phyloP scores from a whole-genome alignment of 208 protist species.

The Leishmania major region DNA sequence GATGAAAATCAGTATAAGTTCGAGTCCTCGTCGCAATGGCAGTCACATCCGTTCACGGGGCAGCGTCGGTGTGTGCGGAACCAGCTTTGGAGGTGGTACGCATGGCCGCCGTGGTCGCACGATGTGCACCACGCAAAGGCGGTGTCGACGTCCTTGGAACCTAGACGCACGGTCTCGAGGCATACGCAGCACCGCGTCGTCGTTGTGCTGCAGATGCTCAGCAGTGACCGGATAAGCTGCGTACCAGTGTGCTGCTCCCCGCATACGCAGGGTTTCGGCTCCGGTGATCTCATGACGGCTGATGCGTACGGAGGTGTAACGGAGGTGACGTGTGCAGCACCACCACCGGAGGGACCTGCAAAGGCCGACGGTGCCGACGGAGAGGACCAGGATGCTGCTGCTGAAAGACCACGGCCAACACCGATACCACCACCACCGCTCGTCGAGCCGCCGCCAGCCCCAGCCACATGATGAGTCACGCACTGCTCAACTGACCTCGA shows the following conservation, averaged over 20 bases:
- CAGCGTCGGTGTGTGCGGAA: conserved; percentile 76
- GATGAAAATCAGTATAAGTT: conserved; percentile 36
- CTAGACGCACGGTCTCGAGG: conserved; percentile 36
- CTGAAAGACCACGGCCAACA: background rate
- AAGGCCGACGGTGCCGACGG: background rate
- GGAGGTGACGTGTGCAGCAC: background rate
- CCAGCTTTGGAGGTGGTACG: conserved; percentile 77
- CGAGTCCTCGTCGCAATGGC: conserved; percentile 70
- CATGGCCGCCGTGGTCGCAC: conserved; percentile 86
- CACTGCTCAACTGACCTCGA: conserved; percentile 1
- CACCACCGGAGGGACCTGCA: background rate
- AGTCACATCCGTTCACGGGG: conserved; percentile 71
- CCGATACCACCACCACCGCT: conserved; percentile 2
- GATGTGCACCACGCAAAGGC: conserved; percentile 77
- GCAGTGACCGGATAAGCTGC: conserved; percentile 30
- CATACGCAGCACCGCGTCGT: conserved; percentile 64
- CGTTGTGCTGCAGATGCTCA: conserved; percentile 25
- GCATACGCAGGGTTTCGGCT: conserved; percentile 28
- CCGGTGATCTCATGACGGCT: background rate
- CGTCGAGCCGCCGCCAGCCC: background rate
- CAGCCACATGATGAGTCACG: background rate
- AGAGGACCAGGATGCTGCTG: background rate
- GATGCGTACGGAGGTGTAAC: background rate
- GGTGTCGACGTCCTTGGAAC: conserved; percentile 25
- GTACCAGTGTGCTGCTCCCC: conserved; percentile 35